phyloP scores from a whole-genome alignment of 257 asterid genomes.

The Linaria vulgaris region DNA sequence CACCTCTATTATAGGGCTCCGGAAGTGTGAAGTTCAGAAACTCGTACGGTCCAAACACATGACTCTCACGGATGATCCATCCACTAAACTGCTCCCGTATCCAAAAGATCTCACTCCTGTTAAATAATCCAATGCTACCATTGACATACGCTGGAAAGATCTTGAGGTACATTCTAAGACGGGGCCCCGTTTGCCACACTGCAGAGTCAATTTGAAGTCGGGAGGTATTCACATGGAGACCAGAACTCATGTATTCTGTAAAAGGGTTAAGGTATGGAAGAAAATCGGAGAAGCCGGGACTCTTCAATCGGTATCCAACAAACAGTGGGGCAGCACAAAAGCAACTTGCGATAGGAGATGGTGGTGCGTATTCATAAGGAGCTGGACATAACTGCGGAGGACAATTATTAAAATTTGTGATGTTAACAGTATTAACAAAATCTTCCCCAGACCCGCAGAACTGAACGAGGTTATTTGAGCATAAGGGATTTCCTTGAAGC shows the following conservation, averaged over 20 bases:
- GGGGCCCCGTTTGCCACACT: slow-evolving; percentile 78
- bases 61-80: slow-evolving; percentile 73
- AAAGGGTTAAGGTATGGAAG: slow-evolving; percentile 49
- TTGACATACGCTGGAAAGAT: slow-evolving; percentile 57
- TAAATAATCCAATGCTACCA: slow-evolving; percentile 35
- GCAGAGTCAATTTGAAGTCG: slow-evolving; percentile 57
- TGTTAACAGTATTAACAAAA: slow-evolving; percentile 29
- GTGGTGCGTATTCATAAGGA: slow-evolving; percentile 54
- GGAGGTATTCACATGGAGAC: slow-evolving; percentile 50
- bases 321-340: slow-evolving; percentile 78
- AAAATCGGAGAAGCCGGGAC: slow-evolving; percentile 85
- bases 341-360: slow-evolving; percentile 47
- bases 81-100: slow-evolving; percentile 64
- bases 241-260: slow-evolving; percentile 51
- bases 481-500: slow-evolving; percentile 79
- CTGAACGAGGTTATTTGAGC: slow-evolving; percentile 34
- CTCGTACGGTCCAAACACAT: slow-evolving; percentile 83
- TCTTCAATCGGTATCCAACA: slow-evolving; percentile 84
- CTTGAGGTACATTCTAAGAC: slow-evolving; percentile 73
- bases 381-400: slow-evolving; percentile 52
- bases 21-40: slow-evolving; percentile 78
- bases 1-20: slow-evolving; percentile 51
- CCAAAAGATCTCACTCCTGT: slow-evolving; percentile 59
- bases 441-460: slow-evolving; percentile 56
- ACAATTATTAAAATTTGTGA: slow-evolving; percentile 38